Evolutionary conservation across 2,329 filamentous ascomycete genomes (phyloP).

Genomic region (Colletotrichum magnum): DNA sequence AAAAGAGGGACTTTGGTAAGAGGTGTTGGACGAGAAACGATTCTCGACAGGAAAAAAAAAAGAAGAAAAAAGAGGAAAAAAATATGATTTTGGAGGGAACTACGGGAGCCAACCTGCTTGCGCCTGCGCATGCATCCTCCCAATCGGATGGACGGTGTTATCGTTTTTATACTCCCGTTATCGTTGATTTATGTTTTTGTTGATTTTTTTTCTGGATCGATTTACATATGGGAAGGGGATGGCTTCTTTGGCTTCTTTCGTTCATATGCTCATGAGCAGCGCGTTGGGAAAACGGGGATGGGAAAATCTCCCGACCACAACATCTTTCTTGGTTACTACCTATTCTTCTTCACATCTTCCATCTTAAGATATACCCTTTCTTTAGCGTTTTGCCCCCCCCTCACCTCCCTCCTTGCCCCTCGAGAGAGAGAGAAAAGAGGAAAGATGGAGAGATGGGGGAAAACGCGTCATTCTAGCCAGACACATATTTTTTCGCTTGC

Average conservation of each 20-base stretch:
- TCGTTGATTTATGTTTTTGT: too few species aligned
- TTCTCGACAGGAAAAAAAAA: slow-evolving; percentile 1
- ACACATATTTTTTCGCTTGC: not conserved
- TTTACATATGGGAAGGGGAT: too few species aligned
- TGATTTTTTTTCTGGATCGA: too few species aligned
- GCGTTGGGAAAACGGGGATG: slow-evolving; percentile 1
- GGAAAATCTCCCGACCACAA: not conserved
- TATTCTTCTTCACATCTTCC: slow-evolving; percentile 3
- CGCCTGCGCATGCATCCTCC: too few species aligned
- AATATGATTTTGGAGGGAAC: slow-evolving; percentile 11
- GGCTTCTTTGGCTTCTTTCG: too few species aligned
- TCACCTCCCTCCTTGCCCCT: too few species aligned
- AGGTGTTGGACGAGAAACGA: not conserved
- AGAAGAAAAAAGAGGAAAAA: not conserved
- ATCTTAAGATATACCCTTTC: slow-evolving; percentile 39
- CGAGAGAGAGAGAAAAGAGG: too few species aligned
- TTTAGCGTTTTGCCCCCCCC: slow-evolving; percentile 15
- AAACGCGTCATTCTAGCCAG: slow-evolving; percentile 21
- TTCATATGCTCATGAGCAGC: too few species aligned
- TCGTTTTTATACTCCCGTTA: too few species aligned
- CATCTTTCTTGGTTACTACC: not conserved
- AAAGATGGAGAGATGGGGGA: too few species aligned
- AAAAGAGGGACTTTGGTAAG: slow-evolving; percentile 17
- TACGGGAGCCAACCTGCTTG: not conserved
- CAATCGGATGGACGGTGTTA: too few species aligned